Conservation (phyloP, 352 stramenopile species). For the Phytophthora citrophthora region DNA sequence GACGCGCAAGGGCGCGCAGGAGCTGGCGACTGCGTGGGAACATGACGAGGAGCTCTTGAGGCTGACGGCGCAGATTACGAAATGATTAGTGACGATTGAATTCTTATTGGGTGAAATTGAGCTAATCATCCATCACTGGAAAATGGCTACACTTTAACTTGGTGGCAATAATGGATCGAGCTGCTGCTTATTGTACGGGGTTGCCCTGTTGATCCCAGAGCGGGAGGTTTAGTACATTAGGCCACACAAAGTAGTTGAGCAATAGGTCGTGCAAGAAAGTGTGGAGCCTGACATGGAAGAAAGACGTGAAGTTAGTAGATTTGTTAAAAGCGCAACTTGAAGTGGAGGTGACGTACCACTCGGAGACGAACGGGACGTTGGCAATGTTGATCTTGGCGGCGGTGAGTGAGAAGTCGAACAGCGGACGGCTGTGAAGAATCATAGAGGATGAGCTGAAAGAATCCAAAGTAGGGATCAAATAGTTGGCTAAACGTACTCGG, state of each 20-base stretch:
- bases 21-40: slow-evolving; percentile 34
- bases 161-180: not conserved
- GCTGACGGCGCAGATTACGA: slow-evolving; percentile 18
- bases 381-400: slow-evolving; percentile 87
- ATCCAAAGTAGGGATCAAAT: not conserved
- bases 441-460: not conserved
- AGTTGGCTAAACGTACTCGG: slow-evolving; percentile 41
- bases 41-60: slow-evolving; percentile 22
- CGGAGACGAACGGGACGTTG: slow-evolving; percentile 81
- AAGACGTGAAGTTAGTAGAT: slow-evolving; percentile 2
- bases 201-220: slow-evolving; percentile 67
- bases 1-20: slow-evolving; percentile 35
- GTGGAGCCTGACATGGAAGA: slow-evolving; percentile 53
- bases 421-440: slow-evolving; percentile 46
- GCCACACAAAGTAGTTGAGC: slow-evolving; percentile 81
- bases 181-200: slow-evolving; percentile 10
- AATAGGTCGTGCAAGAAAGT: slow-evolving; percentile 81
- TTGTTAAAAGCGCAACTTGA: not conserved
- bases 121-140: slow-evolving; percentile 5
- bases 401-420: slow-evolving; percentile 81
- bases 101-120: slow-evolving; percentile 3
- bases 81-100: slow-evolving; percentile 5
- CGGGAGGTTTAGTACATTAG: slow-evolving; percentile 69
- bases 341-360: slow-evolving; percentile 54
- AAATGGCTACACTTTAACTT: slow-evolving; percentile 8